Percentiles rank a stretch among this genome's conserved stretches.
Conservation (phyloP, 495 filamentous ascomycete species). For the Bathelium albidoporum region DNA sequence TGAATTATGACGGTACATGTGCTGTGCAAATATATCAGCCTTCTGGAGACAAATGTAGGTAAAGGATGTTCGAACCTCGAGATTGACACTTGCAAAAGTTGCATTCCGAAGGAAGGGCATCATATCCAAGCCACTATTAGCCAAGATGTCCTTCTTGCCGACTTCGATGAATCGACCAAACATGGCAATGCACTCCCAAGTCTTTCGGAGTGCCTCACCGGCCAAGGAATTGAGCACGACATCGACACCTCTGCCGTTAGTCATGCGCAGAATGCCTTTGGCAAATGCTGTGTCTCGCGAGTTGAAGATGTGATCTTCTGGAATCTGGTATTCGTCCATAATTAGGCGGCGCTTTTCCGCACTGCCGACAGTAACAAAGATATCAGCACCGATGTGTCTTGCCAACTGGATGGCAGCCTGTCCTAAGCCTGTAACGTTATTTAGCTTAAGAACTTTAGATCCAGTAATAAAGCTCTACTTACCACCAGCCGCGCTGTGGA, state of each 20-base stretch:
- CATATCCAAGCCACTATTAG: slow-evolving; percentile 22
- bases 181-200: slow-evolving; percentile 15
- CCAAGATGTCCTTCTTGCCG: slow-evolving; percentile 31
- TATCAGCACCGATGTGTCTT: slow-evolving; percentile 24
- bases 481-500: slow-evolving; percentile 40
- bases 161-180: slow-evolving; percentile 40
- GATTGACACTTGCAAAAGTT: slow-evolving; percentile 32
- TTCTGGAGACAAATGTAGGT: neutral
- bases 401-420: slow-evolving; percentile 40
- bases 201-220: slow-evolving; percentile 13
- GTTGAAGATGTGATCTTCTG: slow-evolving; percentile 32
- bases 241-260: slow-evolving; percentile 15
- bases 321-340: slow-evolving; percentile 30
- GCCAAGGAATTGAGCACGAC: slow-evolving; percentile 16
- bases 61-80: slow-evolving; percentile 23
- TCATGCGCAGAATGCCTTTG: slow-evolving; percentile 6
- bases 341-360: slow-evolving; percentile 35
- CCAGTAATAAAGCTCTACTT: neutral
- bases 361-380: slow-evolving; percentile 40
- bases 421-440: slow-evolving; percentile 24
- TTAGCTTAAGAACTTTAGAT: neutral
- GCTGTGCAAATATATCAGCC: neutral
- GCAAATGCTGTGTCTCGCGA: slow-evolving; percentile 4
- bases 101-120: slow-evolving; percentile 13
- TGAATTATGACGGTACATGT: slow-evolving; percentile 5